A percentile compares a stretch with the other conserved stretches of the same genome.
phyloP scores from a whole-genome alignment of 1,284 basidiomycete species.

The Thelephora terrestris region DNA sequence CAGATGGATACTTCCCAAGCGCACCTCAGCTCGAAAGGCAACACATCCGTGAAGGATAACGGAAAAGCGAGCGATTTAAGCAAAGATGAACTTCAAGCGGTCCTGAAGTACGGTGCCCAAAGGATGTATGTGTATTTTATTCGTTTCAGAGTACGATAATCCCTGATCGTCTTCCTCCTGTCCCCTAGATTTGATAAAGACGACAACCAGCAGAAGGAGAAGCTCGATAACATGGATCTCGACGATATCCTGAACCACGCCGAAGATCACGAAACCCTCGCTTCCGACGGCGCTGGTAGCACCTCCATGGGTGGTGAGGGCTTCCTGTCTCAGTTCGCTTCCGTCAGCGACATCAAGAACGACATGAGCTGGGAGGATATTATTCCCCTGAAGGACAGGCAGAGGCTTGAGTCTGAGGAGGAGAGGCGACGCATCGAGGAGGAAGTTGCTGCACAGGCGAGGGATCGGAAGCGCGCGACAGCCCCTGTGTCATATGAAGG shows the following conservation, averaged over 20 bases:
- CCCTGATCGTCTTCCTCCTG: constrained; percentile 10
- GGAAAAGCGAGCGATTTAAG: constrained; percentile 84
- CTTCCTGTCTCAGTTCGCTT: constrained; percentile 93
- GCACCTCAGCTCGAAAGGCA: constrained; percentile 79
- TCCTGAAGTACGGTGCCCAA: constrained; percentile 97
- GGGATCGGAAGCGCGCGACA: constrained; percentile 75
- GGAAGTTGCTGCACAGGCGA: constrained; percentile 49
- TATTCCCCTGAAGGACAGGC: constrained; percentile 89
- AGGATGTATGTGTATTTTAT: constrained; percentile 62
- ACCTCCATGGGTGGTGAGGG: constrained; percentile 92
- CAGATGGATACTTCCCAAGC: constrained; percentile 99
- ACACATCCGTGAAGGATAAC: constrained; percentile 50
- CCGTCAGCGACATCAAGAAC: constrained; percentile 96
- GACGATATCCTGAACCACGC: constrained; percentile 97
- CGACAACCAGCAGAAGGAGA: constrained; percentile 85
- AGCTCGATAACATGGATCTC: constrained; percentile 98
- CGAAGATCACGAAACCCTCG: constrained; percentile 94
- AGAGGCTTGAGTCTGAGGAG: constrained; percentile 79
- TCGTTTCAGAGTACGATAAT: constrained; percentile 4
- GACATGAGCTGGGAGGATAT: constrained; percentile 99
- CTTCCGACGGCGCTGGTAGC: constrained; percentile 65
- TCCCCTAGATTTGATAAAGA: constrained; percentile 86
- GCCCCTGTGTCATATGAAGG: constrained; percentile 86
- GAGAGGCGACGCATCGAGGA: constrained; percentile 66
- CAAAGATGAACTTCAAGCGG: constrained; percentile 97